Percentiles rank a stretch among this genome's conserved stretches.
Evolutionary conservation across 345 rosid genomes (phyloP).

Genomic region (Erysimum cheiranthoides): DNA sequence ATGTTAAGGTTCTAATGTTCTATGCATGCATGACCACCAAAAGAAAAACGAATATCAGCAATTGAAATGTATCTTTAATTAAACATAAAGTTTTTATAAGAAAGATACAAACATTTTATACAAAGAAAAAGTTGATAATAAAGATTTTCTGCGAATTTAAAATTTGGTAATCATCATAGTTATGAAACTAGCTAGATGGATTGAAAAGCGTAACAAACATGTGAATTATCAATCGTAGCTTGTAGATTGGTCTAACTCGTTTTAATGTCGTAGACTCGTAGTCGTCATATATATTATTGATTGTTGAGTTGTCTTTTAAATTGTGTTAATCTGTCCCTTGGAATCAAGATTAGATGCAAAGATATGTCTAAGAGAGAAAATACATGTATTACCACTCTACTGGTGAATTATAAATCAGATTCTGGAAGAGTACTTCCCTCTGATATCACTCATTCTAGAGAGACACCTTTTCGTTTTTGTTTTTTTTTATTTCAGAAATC

Average conservation of each 20-base stretch:
- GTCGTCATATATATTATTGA: neutral
- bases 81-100: neutral
- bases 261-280: conserved; percentile 9
- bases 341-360: conserved; percentile 16
- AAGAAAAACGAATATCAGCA: neutral
- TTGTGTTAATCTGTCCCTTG: neutral
- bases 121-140: too few relatives aligned
- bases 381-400: conserved; percentile 1
- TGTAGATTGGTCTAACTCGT: conserved; percentile 2
- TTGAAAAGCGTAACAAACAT: conserved; percentile 8
- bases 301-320: neutral
- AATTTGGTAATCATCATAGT: neutral
- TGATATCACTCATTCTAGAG: neutral
- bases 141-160: neutral
- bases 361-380: neutral
- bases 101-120: neutral
- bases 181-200: conserved; percentile 6
- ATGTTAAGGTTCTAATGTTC: too few relatives aligned
- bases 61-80: neutral
- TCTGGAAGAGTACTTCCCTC: neutral
- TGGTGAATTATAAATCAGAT: neutral
- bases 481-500: too few relatives aligned
- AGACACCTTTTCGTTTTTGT: too few relatives aligned
- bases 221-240: conserved; percentile 20
- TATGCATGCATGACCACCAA: neutral